phyloP scores from a whole-genome alignment of 208 protist species.

The Acanthamoeba healyi region DNA sequence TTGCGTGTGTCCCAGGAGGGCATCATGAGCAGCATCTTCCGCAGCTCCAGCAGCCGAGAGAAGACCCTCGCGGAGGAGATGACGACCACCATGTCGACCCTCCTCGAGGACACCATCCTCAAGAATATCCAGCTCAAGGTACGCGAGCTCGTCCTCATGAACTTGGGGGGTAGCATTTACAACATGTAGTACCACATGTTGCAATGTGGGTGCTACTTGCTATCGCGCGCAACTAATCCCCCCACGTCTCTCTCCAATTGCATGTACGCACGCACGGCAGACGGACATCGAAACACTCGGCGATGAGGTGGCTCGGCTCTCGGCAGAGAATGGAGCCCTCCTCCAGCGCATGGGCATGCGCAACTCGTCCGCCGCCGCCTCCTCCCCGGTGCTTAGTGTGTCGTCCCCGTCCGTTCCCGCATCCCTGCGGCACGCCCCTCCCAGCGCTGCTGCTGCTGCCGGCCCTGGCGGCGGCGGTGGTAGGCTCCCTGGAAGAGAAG shows the following conservation, averaged over 20 bases:
- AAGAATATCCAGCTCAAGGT: constrained; percentile 63
- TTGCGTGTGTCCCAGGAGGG: background rate
- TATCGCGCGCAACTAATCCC: too few species aligned
- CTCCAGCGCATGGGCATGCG: background rate
- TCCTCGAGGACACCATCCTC: constrained; percentile 46
- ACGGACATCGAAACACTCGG: background rate
- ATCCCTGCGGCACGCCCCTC: too few species aligned
- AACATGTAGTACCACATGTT: background rate
- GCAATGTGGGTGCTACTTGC: too few species aligned
- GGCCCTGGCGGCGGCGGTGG: too few species aligned
- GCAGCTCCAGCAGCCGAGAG: background rate
- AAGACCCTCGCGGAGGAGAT: background rate
- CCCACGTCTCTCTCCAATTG: background rate
- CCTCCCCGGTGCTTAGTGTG: too few species aligned
- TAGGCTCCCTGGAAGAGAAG: too few species aligned
- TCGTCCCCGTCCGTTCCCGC: too few species aligned
- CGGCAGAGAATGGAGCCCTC: background rate
- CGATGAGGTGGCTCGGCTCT: background rate
- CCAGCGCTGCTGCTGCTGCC: too few species aligned
- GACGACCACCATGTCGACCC: constrained; percentile 15
- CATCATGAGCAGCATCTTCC: background rate
- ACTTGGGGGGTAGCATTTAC: background rate
- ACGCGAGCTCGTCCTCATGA: too few species aligned
- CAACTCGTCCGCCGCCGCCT: too few species aligned
- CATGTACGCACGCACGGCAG: background rate